A percentile compares a stretch with the other conserved stretches of the same genome.
Evolutionary conservation across 2,329 filamentous ascomycete species (phyloP).

Genomic region (Neoascochyta sp.): DNA sequence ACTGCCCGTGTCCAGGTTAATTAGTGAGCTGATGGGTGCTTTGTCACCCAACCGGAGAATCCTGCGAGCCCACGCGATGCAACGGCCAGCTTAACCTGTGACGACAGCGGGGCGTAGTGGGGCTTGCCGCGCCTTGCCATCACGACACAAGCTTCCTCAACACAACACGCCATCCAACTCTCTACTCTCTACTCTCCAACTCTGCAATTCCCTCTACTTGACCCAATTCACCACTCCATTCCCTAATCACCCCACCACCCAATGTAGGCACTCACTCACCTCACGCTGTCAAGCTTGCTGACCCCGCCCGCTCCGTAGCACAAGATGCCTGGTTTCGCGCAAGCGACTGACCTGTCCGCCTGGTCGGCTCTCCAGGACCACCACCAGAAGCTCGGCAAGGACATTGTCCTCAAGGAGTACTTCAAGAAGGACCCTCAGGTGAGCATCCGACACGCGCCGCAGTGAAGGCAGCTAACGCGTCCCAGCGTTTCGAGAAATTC

Average conservation of each 20-base stretch:
- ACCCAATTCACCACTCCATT: constrained; percentile 9
- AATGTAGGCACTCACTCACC: constrained; percentile 8
- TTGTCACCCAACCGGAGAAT: constrained; percentile 22
- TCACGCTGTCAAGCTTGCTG: constrained; percentile 7
- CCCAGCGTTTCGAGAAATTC: constrained; percentile 81
- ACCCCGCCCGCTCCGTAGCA: constrained; percentile 21
- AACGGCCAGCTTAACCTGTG: constrained; percentile 14
- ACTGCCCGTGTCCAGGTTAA: constrained; percentile 2
- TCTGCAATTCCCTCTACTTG: constrained; percentile 6
- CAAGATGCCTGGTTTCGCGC: constrained; percentile 64
- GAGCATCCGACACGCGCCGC: neutral
- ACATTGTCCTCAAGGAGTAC: constrained; percentile 88
- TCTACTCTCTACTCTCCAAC: constrained; percentile 5
- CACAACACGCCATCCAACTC: constrained; percentile 8
- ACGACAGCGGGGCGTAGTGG: constrained; percentile 14
- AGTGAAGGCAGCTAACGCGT: constrained; percentile 7
- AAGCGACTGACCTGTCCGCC: constrained; percentile 78
- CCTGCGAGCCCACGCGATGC: constrained; percentile 6
- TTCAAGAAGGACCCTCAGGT: constrained; percentile 74
- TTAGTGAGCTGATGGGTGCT: constrained; percentile 27
- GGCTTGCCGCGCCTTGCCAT: constrained; percentile 17
- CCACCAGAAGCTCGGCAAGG: constrained; percentile 79
- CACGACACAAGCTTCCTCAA: constrained; percentile 9
- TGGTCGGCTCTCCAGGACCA: constrained; percentile 92
- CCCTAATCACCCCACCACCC: constrained; percentile 9